These are phyloP conservation scores for Ceratobasidium theobromae DNA, from an alignment of 1,284 basidiomycete genomes.

Conservation along the genomic window DNA sequence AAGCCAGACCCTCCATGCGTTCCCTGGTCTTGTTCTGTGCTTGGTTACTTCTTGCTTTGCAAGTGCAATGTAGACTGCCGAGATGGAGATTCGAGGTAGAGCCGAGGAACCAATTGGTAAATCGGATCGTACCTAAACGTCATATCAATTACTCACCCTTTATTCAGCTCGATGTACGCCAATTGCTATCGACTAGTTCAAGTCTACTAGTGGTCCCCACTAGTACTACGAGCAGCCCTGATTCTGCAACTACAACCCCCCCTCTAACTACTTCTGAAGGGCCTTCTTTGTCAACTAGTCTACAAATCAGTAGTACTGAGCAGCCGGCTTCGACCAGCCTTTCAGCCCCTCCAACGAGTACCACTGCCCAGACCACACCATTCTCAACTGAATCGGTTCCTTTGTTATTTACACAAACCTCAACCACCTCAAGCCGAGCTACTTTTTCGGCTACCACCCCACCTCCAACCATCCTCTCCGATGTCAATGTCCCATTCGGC, in stretches of 20 bases:
- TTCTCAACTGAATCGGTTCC: not conserved
- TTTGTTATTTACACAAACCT: not conserved
- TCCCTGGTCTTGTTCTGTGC: too few relatives aligned
- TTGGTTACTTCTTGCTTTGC: too few relatives aligned
- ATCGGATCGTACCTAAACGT: not conserved
- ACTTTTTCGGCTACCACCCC: not conserved
- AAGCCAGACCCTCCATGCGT: too few relatives aligned
- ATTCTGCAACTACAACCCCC: not conserved
- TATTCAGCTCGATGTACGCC: not conserved
- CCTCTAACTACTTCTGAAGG: not conserved
- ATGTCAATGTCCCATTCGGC: constrained; percentile 9
- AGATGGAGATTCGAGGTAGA: too few relatives aligned
- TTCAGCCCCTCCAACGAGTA: not conserved
- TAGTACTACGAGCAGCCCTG: not conserved
- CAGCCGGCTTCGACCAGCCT: not conserved
- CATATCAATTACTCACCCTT: not conserved
- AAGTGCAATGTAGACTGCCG: too few relatives aligned
- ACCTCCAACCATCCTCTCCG: not conserved
- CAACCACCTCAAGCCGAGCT: not conserved
- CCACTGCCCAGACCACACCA: not conserved
- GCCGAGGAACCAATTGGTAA: not conserved
- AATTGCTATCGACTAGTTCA: not conserved
- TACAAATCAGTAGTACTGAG: not conserved
- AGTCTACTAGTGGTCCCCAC: not conserved
- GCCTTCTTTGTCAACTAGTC: not conserved